phyloP scores from a whole-genome alignment of 805 yeast species.

The Blastobotrys peoriensis region DNA sequence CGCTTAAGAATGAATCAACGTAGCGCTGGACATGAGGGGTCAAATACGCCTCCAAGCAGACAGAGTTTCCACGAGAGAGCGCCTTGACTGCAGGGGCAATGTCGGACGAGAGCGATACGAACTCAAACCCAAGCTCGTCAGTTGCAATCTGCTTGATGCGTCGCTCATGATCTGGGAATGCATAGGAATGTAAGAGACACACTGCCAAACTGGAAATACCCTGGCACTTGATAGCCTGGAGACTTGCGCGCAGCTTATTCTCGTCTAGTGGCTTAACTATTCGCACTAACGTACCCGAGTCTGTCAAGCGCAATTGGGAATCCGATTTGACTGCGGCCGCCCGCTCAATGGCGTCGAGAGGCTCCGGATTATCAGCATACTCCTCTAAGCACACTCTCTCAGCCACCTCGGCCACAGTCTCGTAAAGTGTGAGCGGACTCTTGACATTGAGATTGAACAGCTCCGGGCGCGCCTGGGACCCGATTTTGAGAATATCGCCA shows the following conservation, averaged over 20 bases:
- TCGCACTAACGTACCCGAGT: conserved; percentile 62
- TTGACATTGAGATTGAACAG: conserved; percentile 77
- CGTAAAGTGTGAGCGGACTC: conserved; percentile 67
- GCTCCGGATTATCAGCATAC: conserved; percentile 65
- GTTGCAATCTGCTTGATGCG: conserved; percentile 53
- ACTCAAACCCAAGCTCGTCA: conserved; percentile 59
- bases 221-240: conserved; percentile 41
- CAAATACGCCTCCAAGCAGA: conserved; percentile 75
- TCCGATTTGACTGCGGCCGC: conserved; percentile 27
- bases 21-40: conserved; percentile 73
- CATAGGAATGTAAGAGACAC: conserved; percentile 66
- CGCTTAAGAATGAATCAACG: conserved; percentile 54
- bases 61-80: conserved; percentile 68
- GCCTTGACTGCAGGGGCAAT: conserved; percentile 75
- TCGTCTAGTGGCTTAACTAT: conserved; percentile 48
- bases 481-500: conserved; percentile 73
- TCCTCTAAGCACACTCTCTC: conserved; percentile 85
- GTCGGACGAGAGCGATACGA: conserved; percentile 61
- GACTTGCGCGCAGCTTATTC: conserved; percentile 35
- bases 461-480: conserved; percentile 87
- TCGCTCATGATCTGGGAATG: conserved; percentile 63
- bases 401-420: conserved; percentile 74
- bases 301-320: conserved; percentile 43
- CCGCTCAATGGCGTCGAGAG: conserved; percentile 18
- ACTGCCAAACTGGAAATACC: conserved; percentile 70